Evolutionary conservation across 768 basidiomycete species (phyloP), one percentile per base, ranked within the genome.

Genomic region (Exidia glandulosa): DNA sequence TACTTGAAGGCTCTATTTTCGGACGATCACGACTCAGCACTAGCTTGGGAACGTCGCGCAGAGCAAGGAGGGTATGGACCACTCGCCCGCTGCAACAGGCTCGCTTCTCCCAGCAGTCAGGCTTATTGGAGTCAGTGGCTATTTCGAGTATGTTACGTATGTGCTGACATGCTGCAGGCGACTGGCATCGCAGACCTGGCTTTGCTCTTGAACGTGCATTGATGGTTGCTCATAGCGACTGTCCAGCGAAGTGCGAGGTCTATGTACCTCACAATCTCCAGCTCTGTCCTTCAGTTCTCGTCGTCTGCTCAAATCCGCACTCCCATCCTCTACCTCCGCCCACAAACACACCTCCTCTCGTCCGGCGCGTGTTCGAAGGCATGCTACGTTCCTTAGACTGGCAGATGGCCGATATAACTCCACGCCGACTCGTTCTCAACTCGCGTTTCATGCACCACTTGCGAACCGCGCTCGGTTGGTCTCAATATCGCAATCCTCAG

Each of bases 351-450:
- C 63, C 60, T 14, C 63, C 63, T 5, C 25, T 47, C 0, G 33
- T 65, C 30, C 41, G 61, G 1, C 52, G 60, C 19, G 23, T 66
- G 2, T 66, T 69, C 14, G 1, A 36, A 12, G 58, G 58, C 1
- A 23, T 69, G 13, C 48, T 70, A 5, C 47, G 56, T 3, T 54
- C 58, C 10, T 52, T 70, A 47, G 64, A 60, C 6, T 70, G 69
- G 69, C 63, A 65, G 59, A 65, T 70, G 0, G 66, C 66, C 0
- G 68, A 69, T 60, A 64, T 66, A n/a, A 70, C 69, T 14, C 69
- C 69, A 23, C 60, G 66, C n/a, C 64, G 63, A 25, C 63, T 69
- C 2, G 48, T 68, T 33, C 32, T 66, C 10, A 63, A 70, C 34
- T 64, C 63, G 3, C 66, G 64, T 1, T 70, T 70, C 56, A 64